Evolutionary conservation across 208 protist genomes (phyloP).

Genomic region (Giardia muris): DNA sequence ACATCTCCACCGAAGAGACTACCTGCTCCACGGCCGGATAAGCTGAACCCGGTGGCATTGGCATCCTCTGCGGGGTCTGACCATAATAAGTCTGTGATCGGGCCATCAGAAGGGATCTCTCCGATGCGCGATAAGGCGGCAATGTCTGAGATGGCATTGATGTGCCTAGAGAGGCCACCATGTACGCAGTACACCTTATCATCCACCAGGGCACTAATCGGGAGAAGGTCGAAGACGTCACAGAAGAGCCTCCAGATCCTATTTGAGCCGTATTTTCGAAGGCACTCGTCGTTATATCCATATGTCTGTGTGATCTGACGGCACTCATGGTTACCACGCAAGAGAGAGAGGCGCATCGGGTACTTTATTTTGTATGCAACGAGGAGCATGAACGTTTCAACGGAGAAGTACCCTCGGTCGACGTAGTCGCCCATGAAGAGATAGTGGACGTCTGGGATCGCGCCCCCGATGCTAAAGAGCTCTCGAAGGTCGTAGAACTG

Average conservation of each 20-base stretch:
- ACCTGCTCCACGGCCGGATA: slow-evolving; percentile 82
- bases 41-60: slow-evolving; percentile 75
- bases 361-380: slow-evolving; percentile 80
- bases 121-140: neutral
- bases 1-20: slow-evolving; percentile 94
- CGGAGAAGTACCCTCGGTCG: slow-evolving; percentile 85
- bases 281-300: slow-evolving; percentile 97
- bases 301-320: slow-evolving; percentile 63
- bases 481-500: slow-evolving; percentile 83
- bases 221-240: slow-evolving; percentile 96
- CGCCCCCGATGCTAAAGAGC: slow-evolving; percentile 79
- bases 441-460: slow-evolving; percentile 82
- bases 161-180: slow-evolving; percentile 26
- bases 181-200: slow-evolving; percentile 65
- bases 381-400: slow-evolving; percentile 88
- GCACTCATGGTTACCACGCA: slow-evolving; percentile 44
- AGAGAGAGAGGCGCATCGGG: slow-evolving; percentile 55
- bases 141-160: slow-evolving; percentile 21
- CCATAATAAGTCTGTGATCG: slow-evolving; percentile 57
- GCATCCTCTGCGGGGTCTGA: slow-evolving; percentile 55
- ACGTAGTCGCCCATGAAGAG: slow-evolving; percentile 80
- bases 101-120: slow-evolving; percentile 55
- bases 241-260: slow-evolving; percentile 98
- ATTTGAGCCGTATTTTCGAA: slow-evolving; percentile 92
- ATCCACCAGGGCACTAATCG: slow-evolving; percentile 85